Base-by-base conservation (phyloP, 2,329 filamentous ascomycete genomes). In the Paracoccidioides lutzii region DNA sequence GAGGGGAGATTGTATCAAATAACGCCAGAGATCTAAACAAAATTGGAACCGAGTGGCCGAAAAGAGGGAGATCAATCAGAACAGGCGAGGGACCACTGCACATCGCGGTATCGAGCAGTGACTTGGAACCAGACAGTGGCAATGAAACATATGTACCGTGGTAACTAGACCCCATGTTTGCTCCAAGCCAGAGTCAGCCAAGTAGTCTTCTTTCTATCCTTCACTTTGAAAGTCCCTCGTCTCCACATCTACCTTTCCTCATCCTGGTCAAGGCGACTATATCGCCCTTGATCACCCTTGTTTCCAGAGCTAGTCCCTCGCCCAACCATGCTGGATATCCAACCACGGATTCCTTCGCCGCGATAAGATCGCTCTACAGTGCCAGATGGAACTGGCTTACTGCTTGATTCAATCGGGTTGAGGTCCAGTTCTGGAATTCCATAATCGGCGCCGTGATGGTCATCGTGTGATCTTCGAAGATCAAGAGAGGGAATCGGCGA, bases 401-500 rank as follows among this genome's bases (percentile, higher is more conserved):
- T 70, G 33, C 73, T 56, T 5, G 51, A 37, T 52, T 82, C 77
- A 1, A 89, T 88, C 4, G 88, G 87, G 43, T 94, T 84, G 56
- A 96, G 87, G 63, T 89, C 83, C 56, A 96, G 77, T 7, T 86
- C 84, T 0, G 90, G 89, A 57, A 95, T 90, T 6, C 83, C 82
- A 60, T 76, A 81, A 4, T 85, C 81, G 1, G 84, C 73, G 10
- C 79, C 81, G 58, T 81, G 72, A 61, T 69, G 68, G 15, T 65
- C 68, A 61, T 66, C 69, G 45, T 66, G 69, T 54, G 51, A 40
- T 12, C 68, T 65, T 62, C 84, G 81, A 49, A 90, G 80, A 62
- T 88, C 84, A 61, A 89, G 81, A 9, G 86, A 90, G 38, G 85
- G 85, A 7, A 87, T 81, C 1, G 88, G 88, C n/a, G 90, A 95